A percentile compares a stretch with the other conserved stretches of the same genome.
These are phyloP conservation scores for Stagonosporopsis tanaceti DNA, from an alignment of 2,329 filamentous ascomycete genomes.

Conservation along the genomic window DNA sequence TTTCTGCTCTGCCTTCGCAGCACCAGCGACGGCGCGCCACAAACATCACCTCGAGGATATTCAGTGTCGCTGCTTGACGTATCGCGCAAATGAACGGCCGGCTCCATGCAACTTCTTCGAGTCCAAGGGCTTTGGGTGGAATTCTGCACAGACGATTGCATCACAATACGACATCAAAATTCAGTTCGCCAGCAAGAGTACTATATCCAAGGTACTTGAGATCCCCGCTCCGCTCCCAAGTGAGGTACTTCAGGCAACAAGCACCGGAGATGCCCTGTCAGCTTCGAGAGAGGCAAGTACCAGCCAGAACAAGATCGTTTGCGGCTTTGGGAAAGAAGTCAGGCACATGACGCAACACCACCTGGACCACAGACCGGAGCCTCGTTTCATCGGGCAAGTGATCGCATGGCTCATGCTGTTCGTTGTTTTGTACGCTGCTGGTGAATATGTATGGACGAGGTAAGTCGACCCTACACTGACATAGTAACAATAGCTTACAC, in stretches of 20 bases:
- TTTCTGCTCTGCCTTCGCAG: conserved; percentile 7
- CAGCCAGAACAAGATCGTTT: conserved; percentile 34
- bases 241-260: conserved; percentile 25
- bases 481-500: conserved; percentile 8
- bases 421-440: conserved; percentile 27
- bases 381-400: conserved; percentile 29
- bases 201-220: conserved; percentile 31
- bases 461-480: conserved; percentile 9
- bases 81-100: conserved; percentile 29
- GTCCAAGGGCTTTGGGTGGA: conserved; percentile 34
- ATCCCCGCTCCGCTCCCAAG: conserved; percentile 29
- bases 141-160: conserved; percentile 32
- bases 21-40: conserved; percentile 22
- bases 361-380: conserved; percentile 8
- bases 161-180: conserved; percentile 32
- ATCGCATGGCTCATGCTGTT: conserved; percentile 29
- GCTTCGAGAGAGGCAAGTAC: conserved; percentile 3
- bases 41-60: conserved; percentile 26
- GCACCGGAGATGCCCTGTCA: conserved; percentile 21
- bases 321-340: conserved; percentile 35
- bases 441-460: conserved; percentile 33
- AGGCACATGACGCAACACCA: conserved; percentile 17
- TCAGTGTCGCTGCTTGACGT: conserved; percentile 38
- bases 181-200: conserved; percentile 32
- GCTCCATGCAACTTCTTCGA: conserved; percentile 32